phyloP scores from a whole-genome alignment of 2,329 filamentous ascomycete genomes.

The Penicillium sp. region DNA sequence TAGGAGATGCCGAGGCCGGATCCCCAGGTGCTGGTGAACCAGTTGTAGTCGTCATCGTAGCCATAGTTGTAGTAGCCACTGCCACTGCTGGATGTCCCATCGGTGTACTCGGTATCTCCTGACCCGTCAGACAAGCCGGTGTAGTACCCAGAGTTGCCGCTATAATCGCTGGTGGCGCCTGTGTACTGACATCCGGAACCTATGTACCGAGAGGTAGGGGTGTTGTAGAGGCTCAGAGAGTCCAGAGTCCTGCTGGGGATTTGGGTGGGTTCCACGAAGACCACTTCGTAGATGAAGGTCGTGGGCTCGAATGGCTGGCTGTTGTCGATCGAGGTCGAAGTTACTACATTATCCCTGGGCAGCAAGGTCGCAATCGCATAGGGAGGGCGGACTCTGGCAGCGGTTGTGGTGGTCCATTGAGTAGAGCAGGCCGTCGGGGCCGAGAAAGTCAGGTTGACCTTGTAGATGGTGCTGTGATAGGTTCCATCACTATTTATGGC shows the following conservation, averaged over 20 bases:
- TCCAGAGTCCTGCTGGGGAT: constrained; percentile 23
- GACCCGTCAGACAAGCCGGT: not conserved
- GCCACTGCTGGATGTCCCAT: not conserved
- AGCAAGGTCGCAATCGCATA: constrained; percentile 16
- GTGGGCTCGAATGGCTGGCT: constrained; percentile 25
- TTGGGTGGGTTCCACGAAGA: constrained; percentile 33
- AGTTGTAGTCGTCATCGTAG: constrained; percentile 17
- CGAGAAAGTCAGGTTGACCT: constrained; percentile 30
- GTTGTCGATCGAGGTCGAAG: constrained; percentile 26
- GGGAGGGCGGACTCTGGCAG: constrained; percentile 22
- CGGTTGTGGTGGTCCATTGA: constrained; percentile 29
- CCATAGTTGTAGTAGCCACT: not conserved
- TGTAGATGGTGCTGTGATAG: constrained; percentile 23
- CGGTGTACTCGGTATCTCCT: not conserved
- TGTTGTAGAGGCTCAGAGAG: constrained; percentile 22
- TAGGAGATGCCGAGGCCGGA: constrained; percentile 24
- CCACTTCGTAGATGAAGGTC: constrained; percentile 27
- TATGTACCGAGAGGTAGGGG: constrained; percentile 18
- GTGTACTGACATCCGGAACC: constrained; percentile 17
- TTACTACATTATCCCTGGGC: constrained; percentile 23
- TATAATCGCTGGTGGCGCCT: not conserved
- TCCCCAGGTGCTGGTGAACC: constrained; percentile 25
- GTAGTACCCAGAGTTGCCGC: not conserved
- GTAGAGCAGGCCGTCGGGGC: constrained; percentile 32
- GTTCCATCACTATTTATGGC: constrained; percentile 1